Conservation (phyloP, 2,329 filamentous ascomycete species). For the Arthroderma uncinatum region DNA sequence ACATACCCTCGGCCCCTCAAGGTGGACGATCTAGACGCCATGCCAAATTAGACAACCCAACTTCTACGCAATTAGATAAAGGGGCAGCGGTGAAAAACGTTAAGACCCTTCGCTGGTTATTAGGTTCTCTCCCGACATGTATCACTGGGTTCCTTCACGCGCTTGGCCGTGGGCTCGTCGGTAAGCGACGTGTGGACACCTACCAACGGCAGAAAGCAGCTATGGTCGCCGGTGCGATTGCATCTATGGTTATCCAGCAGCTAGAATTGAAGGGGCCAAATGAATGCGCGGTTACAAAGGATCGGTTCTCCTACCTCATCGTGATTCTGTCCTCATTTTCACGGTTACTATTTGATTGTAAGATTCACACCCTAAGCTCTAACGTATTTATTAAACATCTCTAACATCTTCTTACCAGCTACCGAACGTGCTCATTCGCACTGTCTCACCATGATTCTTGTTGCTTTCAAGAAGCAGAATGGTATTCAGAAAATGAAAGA, state of each 20-base stretch:
- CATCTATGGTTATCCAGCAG: slow-evolving; percentile 57
- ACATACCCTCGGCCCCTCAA: slow-evolving; percentile 17
- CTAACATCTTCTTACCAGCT: slow-evolving; percentile 24
- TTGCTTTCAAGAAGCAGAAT: slow-evolving; percentile 72
- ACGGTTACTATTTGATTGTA: slow-evolving; percentile 65
- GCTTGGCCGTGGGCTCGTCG: slow-evolving; percentile 68
- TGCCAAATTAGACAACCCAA: neutral
- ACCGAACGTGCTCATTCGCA: slow-evolving; percentile 41
- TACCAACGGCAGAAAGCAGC: slow-evolving; percentile 51
- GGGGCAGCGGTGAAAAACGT: slow-evolving; percentile 58
- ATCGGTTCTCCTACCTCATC: slow-evolving; percentile 67
- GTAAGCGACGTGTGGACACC: slow-evolving; percentile 59
- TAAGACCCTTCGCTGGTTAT: slow-evolving; percentile 60
- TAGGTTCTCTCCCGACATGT: slow-evolving; percentile 66
- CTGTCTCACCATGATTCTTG: slow-evolving; percentile 60
- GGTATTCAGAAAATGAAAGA: slow-evolving; percentile 64
- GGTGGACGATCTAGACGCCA: neutral
- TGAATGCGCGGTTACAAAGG: slow-evolving; percentile 24
- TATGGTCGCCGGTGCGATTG: slow-evolving; percentile 57
- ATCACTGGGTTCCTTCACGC: slow-evolving; percentile 80
- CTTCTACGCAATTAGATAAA: slow-evolving; percentile 17
- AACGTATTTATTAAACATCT: neutral
- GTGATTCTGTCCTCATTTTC: slow-evolving; percentile 67
- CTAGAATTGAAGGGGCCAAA: slow-evolving; percentile 43
- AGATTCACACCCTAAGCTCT: slow-evolving; percentile 17